These are phyloP conservation scores for Scenedesmus sp. DNA, from an alignment of 163 green algal genomes.

Conservation along the genomic window DNA sequence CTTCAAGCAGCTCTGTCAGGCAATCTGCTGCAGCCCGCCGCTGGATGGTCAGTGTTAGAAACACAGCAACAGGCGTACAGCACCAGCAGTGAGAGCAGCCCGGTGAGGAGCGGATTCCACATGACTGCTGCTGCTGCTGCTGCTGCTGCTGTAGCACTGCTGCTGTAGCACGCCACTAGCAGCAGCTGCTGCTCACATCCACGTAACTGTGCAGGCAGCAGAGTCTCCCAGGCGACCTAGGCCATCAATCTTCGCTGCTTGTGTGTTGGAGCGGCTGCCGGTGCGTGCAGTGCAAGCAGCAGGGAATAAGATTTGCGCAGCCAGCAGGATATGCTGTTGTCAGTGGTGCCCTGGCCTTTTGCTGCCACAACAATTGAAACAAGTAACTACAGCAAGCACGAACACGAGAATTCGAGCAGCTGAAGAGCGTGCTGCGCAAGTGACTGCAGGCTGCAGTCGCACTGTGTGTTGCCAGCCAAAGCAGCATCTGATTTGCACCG, in stretches of 20 bases:
- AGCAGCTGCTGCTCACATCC: background rate
- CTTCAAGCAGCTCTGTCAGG: background rate
- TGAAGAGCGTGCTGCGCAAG: background rate
- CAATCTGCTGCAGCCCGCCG: background rate
- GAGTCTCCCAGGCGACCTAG: background rate
- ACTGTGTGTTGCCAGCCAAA: too few relatives aligned
- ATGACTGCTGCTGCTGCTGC: background rate
- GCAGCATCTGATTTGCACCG: too few relatives aligned
- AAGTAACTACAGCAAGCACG: too few relatives aligned
- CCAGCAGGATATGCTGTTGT: background rate
- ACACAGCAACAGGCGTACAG: background rate
- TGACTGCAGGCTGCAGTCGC: background rate
- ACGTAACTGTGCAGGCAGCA: background rate
- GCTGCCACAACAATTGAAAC: too few relatives aligned
- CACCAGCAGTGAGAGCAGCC: background rate
- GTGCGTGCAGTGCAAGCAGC: background rate
- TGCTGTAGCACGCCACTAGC: background rate
- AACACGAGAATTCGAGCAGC: background rate
- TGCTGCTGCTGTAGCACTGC: too few relatives aligned
- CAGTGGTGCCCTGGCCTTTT: background rate
- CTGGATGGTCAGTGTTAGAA: background rate
- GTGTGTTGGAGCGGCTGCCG: conserved; percentile 41
- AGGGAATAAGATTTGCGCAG: background rate
- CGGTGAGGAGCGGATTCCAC: background rate
- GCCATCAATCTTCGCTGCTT: conserved; percentile 20